Percentiles rank a stretch among this genome's conserved stretches.
Conservation (phyloP, 2,329 filamentous ascomycete genomes). For the Chaetomiaceae sp. region DNA sequence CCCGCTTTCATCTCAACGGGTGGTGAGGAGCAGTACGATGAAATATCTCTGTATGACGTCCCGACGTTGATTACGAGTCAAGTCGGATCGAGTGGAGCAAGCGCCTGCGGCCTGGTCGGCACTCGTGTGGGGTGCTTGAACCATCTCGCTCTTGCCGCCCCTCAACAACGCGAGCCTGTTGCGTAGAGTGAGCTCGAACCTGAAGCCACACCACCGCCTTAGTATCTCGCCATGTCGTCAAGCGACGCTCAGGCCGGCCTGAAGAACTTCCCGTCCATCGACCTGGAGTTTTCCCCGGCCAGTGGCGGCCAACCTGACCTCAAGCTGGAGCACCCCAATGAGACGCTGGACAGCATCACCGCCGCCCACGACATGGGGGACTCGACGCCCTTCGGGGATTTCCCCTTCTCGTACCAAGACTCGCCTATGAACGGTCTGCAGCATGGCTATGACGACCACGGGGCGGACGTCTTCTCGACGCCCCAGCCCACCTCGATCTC, state of each 20-base stretch:
- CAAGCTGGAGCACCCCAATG: conserved; percentile 32
- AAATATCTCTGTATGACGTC: conserved; percentile 7
- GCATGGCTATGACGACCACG: conserved; percentile 31
- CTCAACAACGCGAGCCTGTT: neutral
- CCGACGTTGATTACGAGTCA: conserved; percentile 11
- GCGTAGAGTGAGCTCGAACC: neutral
- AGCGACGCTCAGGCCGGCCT: conserved; percentile 29
- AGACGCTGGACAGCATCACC: conserved; percentile 29
- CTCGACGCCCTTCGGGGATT: conserved; percentile 45
- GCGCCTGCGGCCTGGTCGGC: conserved; percentile 7
- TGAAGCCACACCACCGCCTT: neutral
- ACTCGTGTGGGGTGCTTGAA: conserved; percentile 14
- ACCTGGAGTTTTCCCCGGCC: conserved; percentile 31
- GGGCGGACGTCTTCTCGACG: conserved; percentile 28
- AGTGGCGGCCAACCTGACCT: conserved; percentile 29
- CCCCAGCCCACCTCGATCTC: conserved; percentile 31
- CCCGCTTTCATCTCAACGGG: neutral
- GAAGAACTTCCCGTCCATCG: conserved; percentile 31
- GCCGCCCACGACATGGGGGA: conserved; percentile 37
- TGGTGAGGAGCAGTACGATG: neutral
- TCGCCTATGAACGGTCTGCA: conserved; percentile 37
- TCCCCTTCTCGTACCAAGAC: conserved; percentile 46
- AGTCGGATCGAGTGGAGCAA: conserved; percentile 19
- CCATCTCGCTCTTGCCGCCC: conserved; percentile 23
- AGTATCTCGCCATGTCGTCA: conserved; percentile 35